Evolutionary conservation across 345 rosid species (phyloP), one percentile per base, ranked within the genome.

Genomic region (Camelina sativa): DNA sequence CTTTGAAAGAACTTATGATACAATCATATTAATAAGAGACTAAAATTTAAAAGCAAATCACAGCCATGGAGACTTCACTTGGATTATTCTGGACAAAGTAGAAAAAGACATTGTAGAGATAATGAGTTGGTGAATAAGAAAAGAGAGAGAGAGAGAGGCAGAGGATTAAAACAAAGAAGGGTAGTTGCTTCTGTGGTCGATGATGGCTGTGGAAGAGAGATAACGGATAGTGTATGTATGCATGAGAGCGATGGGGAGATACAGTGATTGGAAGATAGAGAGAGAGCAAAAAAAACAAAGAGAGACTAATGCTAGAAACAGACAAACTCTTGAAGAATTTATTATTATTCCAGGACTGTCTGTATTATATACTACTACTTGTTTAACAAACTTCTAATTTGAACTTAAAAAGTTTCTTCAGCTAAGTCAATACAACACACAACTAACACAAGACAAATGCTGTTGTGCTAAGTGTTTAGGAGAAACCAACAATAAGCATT

Each of bases 241-340:
- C 80, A 76, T 76, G 75, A 76, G 80, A 76, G 80, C 23, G 79
- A 76, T 54, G 65, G 65, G 65, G 65, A 76, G 78, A 67, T 67
- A 51, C 32, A 65, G 50, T 65, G 51, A 56, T 65, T 74, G 77
- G 58, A 65, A 65, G 43, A 73, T 20, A 62, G 16, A 74, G 19
- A 57, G 79, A 69, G 17, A 74, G 37, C 6, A 7, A 34, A 32
- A 8, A 37, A 8, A 37, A 37, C 10, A 10, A 38, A 38, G 41
- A 38, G 51, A 65, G 46, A 68, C 47, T 30, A 62, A 69, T 53
- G 20, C 60, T 28, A 76, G 62, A 76, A 76, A 76, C 80, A 71
- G 72, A 71, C 76, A 76, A 76, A 71, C 67, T 76, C 54, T 37
- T 37, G 23, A 64, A 76, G 76, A 56, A 76, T 63, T 76, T 69